These are phyloP conservation scores for Fusarium longipes DNA, from an alignment of 2,329 filamentous ascomycete species.

Conservation along the genomic window DNA sequence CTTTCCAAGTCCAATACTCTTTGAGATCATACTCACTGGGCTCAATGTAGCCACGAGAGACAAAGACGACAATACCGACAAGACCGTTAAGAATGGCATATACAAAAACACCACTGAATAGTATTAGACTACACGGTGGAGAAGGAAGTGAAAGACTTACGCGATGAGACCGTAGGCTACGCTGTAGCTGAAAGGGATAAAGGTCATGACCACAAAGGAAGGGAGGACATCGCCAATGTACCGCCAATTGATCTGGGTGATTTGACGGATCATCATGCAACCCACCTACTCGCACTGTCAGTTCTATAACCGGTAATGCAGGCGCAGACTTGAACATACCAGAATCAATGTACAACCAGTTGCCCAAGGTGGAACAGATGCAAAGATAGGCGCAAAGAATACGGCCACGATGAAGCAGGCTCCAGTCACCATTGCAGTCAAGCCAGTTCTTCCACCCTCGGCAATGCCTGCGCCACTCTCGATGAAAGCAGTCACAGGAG, in stretches of 20 bases:
- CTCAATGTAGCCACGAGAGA: constrained; percentile 57
- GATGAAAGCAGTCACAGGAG: constrained; percentile 79
- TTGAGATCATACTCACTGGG: constrained; percentile 66
- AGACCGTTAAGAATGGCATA: constrained; percentile 62
- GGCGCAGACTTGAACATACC: constrained; percentile 52
- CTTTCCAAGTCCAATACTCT: constrained; percentile 67
- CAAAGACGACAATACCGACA: constrained; percentile 58
- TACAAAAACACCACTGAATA: constrained; percentile 63
- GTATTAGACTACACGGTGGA: constrained; percentile 11
- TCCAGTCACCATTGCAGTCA: constrained; percentile 76
- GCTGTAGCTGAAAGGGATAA: constrained; percentile 83
- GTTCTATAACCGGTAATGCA: not conserved
- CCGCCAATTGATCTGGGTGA: constrained; percentile 79
- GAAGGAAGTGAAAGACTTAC: constrained; percentile 55
- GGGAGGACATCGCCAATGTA: constrained; percentile 81
- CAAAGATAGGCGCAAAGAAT: constrained; percentile 81
- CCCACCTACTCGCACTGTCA: constrained; percentile 65
- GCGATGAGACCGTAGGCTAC: constrained; percentile 82
- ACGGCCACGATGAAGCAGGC: constrained; percentile 77
- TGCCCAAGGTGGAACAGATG: constrained; percentile 81
- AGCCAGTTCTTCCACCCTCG: constrained; percentile 77
- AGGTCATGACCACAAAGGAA: constrained; percentile 78
- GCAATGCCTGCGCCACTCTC: constrained; percentile 81
- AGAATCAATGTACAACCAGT: constrained; percentile 79
- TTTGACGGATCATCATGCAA: constrained; percentile 81